Conservation (phyloP, 2,329 filamentous ascomycete genomes). For the Cladophialophora chaetospira region DNA sequence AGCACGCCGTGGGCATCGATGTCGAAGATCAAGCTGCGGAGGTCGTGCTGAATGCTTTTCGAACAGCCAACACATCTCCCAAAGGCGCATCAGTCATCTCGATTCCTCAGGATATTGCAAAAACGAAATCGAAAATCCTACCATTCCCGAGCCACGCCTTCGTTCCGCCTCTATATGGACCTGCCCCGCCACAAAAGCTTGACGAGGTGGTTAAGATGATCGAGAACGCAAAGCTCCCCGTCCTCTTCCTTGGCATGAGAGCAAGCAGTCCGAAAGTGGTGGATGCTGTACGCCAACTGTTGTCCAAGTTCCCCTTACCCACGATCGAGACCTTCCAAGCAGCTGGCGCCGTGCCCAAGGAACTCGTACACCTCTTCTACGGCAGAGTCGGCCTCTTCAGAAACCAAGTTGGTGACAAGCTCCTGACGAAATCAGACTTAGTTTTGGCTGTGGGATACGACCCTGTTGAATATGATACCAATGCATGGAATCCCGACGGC, state of each 20-base stretch:
- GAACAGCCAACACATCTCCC: slow-evolving; percentile 45
- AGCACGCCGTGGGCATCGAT: slow-evolving; percentile 46
- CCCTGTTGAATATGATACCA: slow-evolving; percentile 52
- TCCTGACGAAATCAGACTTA: slow-evolving; percentile 48
- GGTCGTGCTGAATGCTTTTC: slow-evolving; percentile 50
- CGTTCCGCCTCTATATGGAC: slow-evolving; percentile 45
- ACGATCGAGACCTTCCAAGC: slow-evolving; percentile 56
- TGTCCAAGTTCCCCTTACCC: slow-evolving; percentile 46
- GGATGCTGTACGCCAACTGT: slow-evolving; percentile 45
- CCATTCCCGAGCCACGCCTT: slow-evolving; percentile 46
- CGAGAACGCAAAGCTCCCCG: slow-evolving; percentile 42
- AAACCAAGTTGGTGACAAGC: slow-evolving; percentile 52
- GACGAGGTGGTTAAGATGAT: slow-evolving; percentile 41
- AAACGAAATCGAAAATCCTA: slow-evolving; percentile 41
- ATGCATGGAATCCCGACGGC: slow-evolving; percentile 47
- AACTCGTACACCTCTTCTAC: slow-evolving; percentile 49
- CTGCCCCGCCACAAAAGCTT: slow-evolving; percentile 40
- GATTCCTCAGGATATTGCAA: slow-evolving; percentile 50
- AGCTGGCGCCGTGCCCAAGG: slow-evolving; percentile 49
- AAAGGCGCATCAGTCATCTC: slow-evolving; percentile 49
- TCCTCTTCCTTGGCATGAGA: slow-evolving; percentile 51
- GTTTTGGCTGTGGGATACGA: slow-evolving; percentile 52
- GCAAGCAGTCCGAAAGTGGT: slow-evolving; percentile 47
- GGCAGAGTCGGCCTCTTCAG: slow-evolving; percentile 53
- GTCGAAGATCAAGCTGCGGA: slow-evolving; percentile 53